Percentiles rank a stretch among this genome's conserved stretches.
Evolutionary conservation across 805 yeast genomes (phyloP).

Genomic region (Komagataella pseudopastoris): DNA sequence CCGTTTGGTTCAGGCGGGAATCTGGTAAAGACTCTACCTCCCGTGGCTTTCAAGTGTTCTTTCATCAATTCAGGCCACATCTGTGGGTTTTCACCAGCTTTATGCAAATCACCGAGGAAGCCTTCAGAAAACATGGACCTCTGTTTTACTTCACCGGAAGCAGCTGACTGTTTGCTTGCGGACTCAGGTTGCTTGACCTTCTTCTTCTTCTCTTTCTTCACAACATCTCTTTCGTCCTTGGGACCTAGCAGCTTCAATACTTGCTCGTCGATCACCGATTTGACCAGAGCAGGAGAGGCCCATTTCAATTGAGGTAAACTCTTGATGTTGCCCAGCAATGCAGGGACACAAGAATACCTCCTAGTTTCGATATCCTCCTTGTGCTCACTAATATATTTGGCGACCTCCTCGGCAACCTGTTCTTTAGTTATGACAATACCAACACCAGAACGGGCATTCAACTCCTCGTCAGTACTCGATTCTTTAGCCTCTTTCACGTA

Average conservation of each 20-base stretch:
- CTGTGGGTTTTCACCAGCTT: slow-evolving; percentile 93
- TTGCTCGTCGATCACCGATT: slow-evolving; percentile 74
- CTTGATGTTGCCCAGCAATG: slow-evolving; percentile 65
- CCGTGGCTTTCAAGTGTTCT: slow-evolving; percentile 65
- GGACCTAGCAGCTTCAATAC: slow-evolving; percentile 74
- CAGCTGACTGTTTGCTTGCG: slow-evolving; percentile 6
- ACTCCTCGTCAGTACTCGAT: slow-evolving; percentile 28
- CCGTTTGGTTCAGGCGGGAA: slow-evolving; percentile 99
- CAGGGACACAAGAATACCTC: slow-evolving; percentile 72
- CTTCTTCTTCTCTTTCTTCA: slow-evolving; percentile 63
- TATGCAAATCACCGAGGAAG: slow-evolving; percentile 87
- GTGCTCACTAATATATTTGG: slow-evolving; percentile 43
- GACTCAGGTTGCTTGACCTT: slow-evolving; percentile 16
- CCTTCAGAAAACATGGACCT: slow-evolving; percentile 92
- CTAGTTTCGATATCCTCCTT: slow-evolving; percentile 48
- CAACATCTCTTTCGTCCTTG: slow-evolving; percentile 85
- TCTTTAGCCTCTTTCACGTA: slow-evolving; percentile 45
- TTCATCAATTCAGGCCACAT: slow-evolving; percentile 72
- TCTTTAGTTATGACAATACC: slow-evolving; percentile 62
- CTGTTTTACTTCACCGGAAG: slow-evolving; percentile 14
- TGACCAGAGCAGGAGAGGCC: slow-evolving; percentile 82
- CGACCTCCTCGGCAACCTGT: slow-evolving; percentile 46
- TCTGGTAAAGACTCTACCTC: slow-evolving; percentile 80
- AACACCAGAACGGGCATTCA: slow-evolving; percentile 65
- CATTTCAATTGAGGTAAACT: slow-evolving; percentile 67